phyloP scores from a whole-genome alignment of 139 green algal genomes.

The Chlorella vulgaris region DNA sequence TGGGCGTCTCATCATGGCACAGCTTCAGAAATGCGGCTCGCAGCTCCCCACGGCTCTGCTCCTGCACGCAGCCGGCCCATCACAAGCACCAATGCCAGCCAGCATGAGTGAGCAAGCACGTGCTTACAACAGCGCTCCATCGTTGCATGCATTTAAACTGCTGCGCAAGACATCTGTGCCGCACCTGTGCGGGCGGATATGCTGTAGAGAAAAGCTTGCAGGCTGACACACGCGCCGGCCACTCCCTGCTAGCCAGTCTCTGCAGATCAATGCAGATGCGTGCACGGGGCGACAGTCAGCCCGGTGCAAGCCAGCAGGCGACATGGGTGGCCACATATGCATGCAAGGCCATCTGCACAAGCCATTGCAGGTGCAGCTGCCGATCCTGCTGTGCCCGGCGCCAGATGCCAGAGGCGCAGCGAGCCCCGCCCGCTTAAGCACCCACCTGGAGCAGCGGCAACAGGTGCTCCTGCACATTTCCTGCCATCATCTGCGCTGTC shows the following conservation, averaged over 20 bases:
- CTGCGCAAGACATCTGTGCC: not conserved
- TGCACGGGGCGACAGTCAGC: not conserved
- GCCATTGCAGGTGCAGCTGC: no score
- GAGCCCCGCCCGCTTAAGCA: no score
- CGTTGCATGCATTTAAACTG: no score
- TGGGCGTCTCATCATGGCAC: constrained; percentile 97
- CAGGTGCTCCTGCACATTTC: constrained; percentile 49
- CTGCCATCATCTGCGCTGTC: constrained; percentile 71
- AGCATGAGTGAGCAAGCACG: no score
- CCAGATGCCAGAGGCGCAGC: no score
- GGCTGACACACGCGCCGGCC: constrained; percentile 93
- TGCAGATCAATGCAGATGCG: constrained; percentile 52
- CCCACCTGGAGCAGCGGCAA: constrained; percentile 28
- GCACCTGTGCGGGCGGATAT: constrained; percentile 63
- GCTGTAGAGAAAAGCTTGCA: constrained; percentile 88
- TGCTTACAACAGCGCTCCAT: no score
- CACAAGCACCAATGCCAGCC: not conserved
- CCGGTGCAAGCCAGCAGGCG: no score
- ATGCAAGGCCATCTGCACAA: no score
- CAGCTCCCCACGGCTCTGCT: constrained; percentile 67
- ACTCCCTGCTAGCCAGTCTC: constrained; percentile 90
- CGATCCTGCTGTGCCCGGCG: no score
- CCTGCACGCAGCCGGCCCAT: not conserved
- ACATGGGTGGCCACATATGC: no score
- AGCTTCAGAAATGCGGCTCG: constrained; percentile 80